phyloP scores from a whole-genome alignment of 1,284 basidiomycete genomes.

The Cryptococcus sp. region DNA sequence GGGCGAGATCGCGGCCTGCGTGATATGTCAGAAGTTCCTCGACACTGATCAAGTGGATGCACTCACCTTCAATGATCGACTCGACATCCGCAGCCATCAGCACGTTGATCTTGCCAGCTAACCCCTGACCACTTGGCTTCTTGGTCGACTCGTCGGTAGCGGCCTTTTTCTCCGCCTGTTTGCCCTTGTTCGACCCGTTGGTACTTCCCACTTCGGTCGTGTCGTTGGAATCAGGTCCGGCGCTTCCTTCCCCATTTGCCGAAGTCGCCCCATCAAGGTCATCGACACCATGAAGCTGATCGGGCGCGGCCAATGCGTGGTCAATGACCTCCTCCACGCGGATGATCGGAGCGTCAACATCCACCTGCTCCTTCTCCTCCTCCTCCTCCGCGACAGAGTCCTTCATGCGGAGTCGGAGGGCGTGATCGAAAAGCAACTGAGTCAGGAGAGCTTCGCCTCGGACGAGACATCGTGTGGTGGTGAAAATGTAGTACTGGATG shows the following conservation, averaged over 20 bases:
- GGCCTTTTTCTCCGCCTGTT: conserved; percentile 15
- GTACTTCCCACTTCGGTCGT: conserved; percentile 31
- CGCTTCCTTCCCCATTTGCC: background rate
- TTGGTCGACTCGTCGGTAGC: conserved; percentile 22
- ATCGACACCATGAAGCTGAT: conserved; percentile 4
- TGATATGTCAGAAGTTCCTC: conserved; percentile 10
- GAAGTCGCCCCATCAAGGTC: background rate
- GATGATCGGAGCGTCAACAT: conserved; percentile 19
- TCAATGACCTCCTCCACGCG: conserved; percentile 27
- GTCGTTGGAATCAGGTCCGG: conserved; percentile 4
- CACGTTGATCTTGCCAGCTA: conserved; percentile 65
- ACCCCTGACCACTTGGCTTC: conserved; percentile 48
- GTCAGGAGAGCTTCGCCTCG: conserved; percentile 66
- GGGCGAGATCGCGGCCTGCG: conserved; percentile 44
- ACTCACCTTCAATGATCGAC: conserved; percentile 46
- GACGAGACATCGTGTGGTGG: conserved; percentile 55
- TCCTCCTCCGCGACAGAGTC: conserved; percentile 40
- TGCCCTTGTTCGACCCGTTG: conserved; percentile 24
- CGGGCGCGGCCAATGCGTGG: conserved; percentile 14
- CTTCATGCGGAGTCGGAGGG: conserved; percentile 65
- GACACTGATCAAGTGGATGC: background rate
- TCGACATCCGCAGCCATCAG: conserved; percentile 53
- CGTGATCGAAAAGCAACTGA: conserved; percentile 69
- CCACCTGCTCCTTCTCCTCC: conserved; percentile 11
- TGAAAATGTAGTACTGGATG: conserved; percentile 52